phyloP scores from a whole-genome alignment of 148 eudicot genomes.

The Nepenthes mirabilis region DNA sequence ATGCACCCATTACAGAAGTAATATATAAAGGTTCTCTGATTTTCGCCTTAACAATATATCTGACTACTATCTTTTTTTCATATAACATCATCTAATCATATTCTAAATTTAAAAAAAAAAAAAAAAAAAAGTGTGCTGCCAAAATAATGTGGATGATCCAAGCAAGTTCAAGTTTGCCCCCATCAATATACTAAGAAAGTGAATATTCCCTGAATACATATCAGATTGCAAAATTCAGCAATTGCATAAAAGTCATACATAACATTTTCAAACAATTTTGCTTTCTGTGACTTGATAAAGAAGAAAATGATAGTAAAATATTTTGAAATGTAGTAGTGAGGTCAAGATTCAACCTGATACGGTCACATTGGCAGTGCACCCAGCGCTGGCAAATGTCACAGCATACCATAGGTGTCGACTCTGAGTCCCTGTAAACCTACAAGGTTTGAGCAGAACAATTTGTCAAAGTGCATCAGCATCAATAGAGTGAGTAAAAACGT shows the following conservation, averaged over 20 bases:
- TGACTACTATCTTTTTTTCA: too few species aligned
- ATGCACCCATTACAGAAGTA: too few species aligned
- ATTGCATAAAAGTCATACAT: background rate
- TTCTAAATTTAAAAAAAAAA: too few species aligned
- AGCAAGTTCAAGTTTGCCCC: background rate
- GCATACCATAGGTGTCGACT: slow-evolving; percentile 99
- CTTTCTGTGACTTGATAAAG: background rate
- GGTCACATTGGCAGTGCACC: slow-evolving; percentile 95
- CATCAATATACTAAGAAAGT: background rate
- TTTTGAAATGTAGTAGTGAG: background rate
- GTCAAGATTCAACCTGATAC: slow-evolving; percentile 50
- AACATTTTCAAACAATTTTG: too few species aligned
- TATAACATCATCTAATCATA: too few species aligned
- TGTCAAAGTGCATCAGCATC: background rate
- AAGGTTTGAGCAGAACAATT: slow-evolving; percentile 8
- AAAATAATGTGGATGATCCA: background rate
- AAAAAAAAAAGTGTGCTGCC: too few species aligned
- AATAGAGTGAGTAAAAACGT: background rate
- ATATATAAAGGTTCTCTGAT: too few species aligned
- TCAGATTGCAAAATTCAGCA: background rate
- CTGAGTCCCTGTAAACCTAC: slow-evolving; percentile 96
- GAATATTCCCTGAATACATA: background rate
- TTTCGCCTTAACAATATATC: too few species aligned
- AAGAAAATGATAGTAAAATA: background rate
- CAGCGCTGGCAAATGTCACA: slow-evolving; percentile 96